A percentile compares a stretch with the other conserved stretches of the same genome.
Evolutionary conservation across 164 flowering plant genomes (phyloP).

Genomic region (Malania oleifera): DNA sequence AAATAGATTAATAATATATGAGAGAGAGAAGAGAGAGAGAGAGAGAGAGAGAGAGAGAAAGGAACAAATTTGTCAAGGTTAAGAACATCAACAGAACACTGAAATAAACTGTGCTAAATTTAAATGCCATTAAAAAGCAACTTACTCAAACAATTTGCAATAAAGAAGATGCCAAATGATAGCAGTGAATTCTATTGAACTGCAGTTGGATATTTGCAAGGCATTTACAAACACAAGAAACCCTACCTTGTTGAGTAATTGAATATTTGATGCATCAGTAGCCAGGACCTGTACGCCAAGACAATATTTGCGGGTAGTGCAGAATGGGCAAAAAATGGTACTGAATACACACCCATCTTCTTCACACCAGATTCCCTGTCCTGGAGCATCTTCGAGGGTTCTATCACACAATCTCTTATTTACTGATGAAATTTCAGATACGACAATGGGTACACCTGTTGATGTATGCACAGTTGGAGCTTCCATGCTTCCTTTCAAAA

Average conservation of each 20-base stretch:
- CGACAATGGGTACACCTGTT: slow-evolving; percentile 34
- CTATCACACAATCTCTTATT: slow-evolving; percentile 37
- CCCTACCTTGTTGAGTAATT: slow-evolving; percentile 66
- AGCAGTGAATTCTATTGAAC: no score
- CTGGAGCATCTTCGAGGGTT: slow-evolving; percentile 18
- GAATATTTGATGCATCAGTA: slow-evolving; percentile 54
- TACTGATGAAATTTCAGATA: slow-evolving; percentile 49
- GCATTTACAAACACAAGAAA: no score
- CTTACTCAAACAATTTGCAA: no score
- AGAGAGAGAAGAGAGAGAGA: no score
- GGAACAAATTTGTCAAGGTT: no score
- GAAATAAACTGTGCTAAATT: no score
- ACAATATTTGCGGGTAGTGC: slow-evolving; percentile 33
- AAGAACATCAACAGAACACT: no score
- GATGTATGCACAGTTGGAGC: slow-evolving; percentile 13
- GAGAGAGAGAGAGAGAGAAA: no score
- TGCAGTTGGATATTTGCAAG: neutral
- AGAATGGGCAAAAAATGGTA: slow-evolving; percentile 68
- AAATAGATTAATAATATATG: neutral
- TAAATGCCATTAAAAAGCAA: no score
- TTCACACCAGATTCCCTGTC: slow-evolving; percentile 67
- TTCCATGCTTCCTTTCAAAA: slow-evolving; percentile 25
- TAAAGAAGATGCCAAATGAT: no score
- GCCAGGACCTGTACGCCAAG: slow-evolving; percentile 80
- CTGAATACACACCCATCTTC: slow-evolving; percentile 90